Evolutionary conservation across 257 asterid species (phyloP), one percentile per base, ranked within the genome.

Genomic region (Solanum lignicaule): DNA sequence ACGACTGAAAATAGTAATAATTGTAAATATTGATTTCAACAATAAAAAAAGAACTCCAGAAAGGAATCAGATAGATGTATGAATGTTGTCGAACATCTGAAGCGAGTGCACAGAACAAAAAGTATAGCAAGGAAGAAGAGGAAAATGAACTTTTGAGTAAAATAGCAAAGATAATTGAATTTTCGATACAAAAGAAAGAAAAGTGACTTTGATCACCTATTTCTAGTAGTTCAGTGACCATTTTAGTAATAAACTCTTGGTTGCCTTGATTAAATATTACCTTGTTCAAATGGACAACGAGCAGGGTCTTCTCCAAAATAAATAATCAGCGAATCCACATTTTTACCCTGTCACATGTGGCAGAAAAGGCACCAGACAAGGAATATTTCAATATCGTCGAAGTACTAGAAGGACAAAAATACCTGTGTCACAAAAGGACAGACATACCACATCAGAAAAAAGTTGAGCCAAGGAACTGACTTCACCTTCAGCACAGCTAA

Each of bases 221-320:
- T 69, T 69, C 38, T 33, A 14, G 33, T 29, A 29, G 38, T 69
- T 69, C 38, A 29, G 75, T 6, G 75, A 3, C 38, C 23, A 7
- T 29, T 69, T 69, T 13, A 29, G 75, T 29, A 69, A 14, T 29
- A 29, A 69, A 0, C 38, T 69, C 75, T 69, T 69, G 38, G 21
- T 27, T 43, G 9, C 65, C 0, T 79, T 9, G 55, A 25, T 84
- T 87, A 52, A 23, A 39, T 31, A 75, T 41, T 90, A 94, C 97
- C 97, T 94, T 93, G 97, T 89, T 94, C 97, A 60, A 94, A 94
- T 3, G 97, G 94, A 91, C 95, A 93, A 89, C 95, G 95, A 16
- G 94, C 92, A 27, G 97, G 95, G 89, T 92, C 95, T 89, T 94
- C 97, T 84, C 97, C 95, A 38, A 94, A 94, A 88, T 94, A 93